Conservation (phyloP, 1,284 basidiomycete genomes). For the Leccinum fuscescens region DNA sequence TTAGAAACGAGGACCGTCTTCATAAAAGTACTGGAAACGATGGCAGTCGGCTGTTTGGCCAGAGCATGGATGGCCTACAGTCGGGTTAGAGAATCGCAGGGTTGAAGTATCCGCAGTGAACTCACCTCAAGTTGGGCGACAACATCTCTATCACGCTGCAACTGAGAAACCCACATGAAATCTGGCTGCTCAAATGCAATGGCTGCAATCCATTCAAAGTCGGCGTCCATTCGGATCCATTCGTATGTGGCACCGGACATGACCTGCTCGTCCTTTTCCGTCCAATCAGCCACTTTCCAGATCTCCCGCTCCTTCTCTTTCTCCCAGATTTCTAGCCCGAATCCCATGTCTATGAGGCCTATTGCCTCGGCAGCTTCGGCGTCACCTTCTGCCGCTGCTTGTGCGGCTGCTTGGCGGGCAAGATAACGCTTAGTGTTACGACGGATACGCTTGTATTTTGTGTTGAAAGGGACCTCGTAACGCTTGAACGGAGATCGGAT, state of each 20-base stretch:
- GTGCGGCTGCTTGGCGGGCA: constrained; percentile 90
- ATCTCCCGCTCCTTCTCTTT: constrained; percentile 88
- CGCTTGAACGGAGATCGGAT: constrained; percentile 85
- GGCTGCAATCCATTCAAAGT: no score
- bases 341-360: constrained; percentile 92
- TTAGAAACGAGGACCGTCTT: no score
- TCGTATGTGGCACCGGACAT: no score
- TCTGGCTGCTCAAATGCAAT: no score
- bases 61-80: no score
- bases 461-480: constrained; percentile 98
- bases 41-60: constrained; percentile 44
- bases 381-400: constrained; percentile 89
- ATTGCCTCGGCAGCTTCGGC: constrained; percentile 90
- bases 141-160: no score
- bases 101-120: no score
- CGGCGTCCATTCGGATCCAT: no score
- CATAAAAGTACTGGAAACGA: no score
- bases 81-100: no score
- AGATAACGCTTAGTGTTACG: constrained; percentile 94
- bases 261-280: constrained; percentile 27
- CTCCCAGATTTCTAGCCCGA: constrained; percentile 96
- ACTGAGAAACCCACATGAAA: no score
- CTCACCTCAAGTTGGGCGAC: no score
- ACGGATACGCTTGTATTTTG: constrained; percentile 98
- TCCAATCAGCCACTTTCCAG: constrained; percentile 47